Percentiles rank a stretch among this genome's conserved stretches.
These are phyloP conservation scores for Agrostemma githago DNA, from an alignment of 148 eudicot genomes.

Conservation along the genomic window DNA sequence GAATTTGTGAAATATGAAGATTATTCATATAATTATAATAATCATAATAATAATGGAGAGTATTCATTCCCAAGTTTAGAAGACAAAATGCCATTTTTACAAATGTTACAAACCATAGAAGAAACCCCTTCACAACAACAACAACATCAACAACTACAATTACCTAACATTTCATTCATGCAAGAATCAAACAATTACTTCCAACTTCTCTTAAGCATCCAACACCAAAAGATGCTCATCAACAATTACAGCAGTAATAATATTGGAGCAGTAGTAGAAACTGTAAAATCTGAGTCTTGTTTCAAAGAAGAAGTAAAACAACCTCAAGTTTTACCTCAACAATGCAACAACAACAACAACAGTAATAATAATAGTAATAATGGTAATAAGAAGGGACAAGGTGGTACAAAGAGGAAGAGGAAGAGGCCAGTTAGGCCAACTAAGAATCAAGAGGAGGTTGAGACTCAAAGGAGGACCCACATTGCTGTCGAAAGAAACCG, in stretches of 20 bases:
- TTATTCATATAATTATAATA: too few relatives aligned
- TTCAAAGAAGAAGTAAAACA: neutral
- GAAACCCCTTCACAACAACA: slow-evolving; percentile 5
- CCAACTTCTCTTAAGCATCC: slow-evolving; percentile 35
- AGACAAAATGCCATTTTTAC: slow-evolving; percentile 45
- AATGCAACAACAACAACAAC: neutral
- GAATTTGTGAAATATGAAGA: slow-evolving; percentile 20
- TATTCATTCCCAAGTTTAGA: slow-evolving; percentile 27
- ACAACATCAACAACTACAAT: neutral
- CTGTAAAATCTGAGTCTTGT: slow-evolving; percentile 22
- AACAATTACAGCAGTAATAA: slow-evolving; percentile 1
- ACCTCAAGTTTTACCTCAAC: neutral
- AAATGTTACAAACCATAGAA: slow-evolving; percentile 41
- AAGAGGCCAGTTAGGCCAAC: slow-evolving; percentile 23
- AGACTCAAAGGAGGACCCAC: slow-evolving; percentile 60
- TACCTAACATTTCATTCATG: slow-evolving; percentile 9
- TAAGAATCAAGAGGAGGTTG: slow-evolving; percentile 47
- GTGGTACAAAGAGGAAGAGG: slow-evolving; percentile 15
- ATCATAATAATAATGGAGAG: neutral
- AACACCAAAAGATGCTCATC: slow-evolving; percentile 23
- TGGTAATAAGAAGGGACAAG: neutral
- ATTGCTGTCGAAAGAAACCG: slow-evolving; percentile 63
- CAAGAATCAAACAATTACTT: slow-evolving; percentile 40
- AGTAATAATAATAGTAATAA: neutral
- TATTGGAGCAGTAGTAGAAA: slow-evolving; percentile 2